Evolutionary conservation across 2,329 filamentous ascomycete species (phyloP), one percentile per base, ranked within the genome.

Genomic region (Aphanocladium album): DNA sequence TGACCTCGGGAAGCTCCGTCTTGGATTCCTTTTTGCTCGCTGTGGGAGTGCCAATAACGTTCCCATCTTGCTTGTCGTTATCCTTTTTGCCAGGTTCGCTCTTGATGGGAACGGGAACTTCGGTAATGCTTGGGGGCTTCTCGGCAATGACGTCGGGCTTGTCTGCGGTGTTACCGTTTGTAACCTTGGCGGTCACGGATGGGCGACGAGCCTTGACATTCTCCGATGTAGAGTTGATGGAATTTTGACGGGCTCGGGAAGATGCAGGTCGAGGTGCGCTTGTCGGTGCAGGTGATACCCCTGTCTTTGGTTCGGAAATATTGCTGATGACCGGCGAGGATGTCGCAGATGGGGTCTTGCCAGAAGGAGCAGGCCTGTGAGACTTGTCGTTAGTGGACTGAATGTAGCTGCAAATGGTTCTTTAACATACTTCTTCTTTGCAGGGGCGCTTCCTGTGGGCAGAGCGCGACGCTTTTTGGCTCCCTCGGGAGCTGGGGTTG

Each of bases 221-320:
- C 62, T 90, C 86, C 37, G 77, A 76, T 56, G 74, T 77, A n/a
- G 83, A 82, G 61, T 85, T 83, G 59, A 84, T 82, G 17, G 89
- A 90, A 69, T 89, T 93, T 70, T 92, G 90, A 68, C 91, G 86
- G 41, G 86, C 85, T 66, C 91, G 85, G 6, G 89, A 86, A 5
- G 88, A 87, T 55, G 84, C 80, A 14, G 90, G 87, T 47, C 88
- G 84, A 61, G 84, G 77, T 33, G 76, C 73, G 62, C 76, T 75
- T 51, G 76, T 73, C 7, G 87, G 87, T 9, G 81, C 84, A 30
- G 89, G 88, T 45, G 88, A 90, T 66, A 71, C 78, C 57, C 72
- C 74, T 65, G 75, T 80, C 64, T 81, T 81, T 2, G 76, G 77
- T 66, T 91, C 89, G 27, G 85, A 82, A 62, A 91, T 84, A n/a